Evolutionary conservation across 2,329 filamentous ascomycete species (phyloP).

Genomic region (Colletotrichum tanaceti): DNA sequence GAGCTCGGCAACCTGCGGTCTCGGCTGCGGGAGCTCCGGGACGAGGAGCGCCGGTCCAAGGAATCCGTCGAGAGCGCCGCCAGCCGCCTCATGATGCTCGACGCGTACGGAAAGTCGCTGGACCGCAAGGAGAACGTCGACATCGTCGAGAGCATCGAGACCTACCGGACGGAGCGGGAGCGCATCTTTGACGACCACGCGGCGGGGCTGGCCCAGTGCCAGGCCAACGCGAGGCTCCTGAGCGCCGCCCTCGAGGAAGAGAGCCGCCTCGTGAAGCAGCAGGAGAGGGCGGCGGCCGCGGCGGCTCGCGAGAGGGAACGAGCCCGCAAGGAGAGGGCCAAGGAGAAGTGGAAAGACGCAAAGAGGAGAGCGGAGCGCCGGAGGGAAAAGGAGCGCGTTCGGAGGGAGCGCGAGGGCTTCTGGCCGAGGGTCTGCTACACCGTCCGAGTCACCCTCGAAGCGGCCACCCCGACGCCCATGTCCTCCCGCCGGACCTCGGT

Average conservation of each 20-base stretch:
- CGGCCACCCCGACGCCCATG: slow-evolving; percentile 53
- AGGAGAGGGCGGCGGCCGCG: neutral
- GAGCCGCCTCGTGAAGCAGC: slow-evolving; percentile 43
- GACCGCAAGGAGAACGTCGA: slow-evolving; percentile 49
- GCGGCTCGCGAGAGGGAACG: neutral
- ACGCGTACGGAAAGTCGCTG: slow-evolving; percentile 53
- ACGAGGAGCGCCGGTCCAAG: slow-evolving; percentile 46
- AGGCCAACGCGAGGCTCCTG: slow-evolving; percentile 48
- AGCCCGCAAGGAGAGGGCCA: slow-evolving; percentile 33
- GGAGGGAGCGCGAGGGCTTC: slow-evolving; percentile 57
- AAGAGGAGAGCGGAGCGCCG: slow-evolving; percentile 51
- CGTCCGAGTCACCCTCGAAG: slow-evolving; percentile 64
- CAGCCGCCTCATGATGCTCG: slow-evolving; percentile 56
- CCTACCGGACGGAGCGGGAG: slow-evolving; percentile 57
- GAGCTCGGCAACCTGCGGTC: slow-evolving; percentile 47
- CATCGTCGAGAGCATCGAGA: slow-evolving; percentile 53
- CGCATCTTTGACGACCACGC: slow-evolving; percentile 57
- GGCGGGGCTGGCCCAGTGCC: slow-evolving; percentile 47
- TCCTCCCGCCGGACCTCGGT: slow-evolving; percentile 63
- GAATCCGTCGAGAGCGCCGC: slow-evolving; percentile 51
- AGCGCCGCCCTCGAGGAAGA: slow-evolving; percentile 49
- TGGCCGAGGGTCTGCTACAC: slow-evolving; percentile 64
- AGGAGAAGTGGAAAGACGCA: slow-evolving; percentile 48
- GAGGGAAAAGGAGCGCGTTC: slow-evolving; percentile 59
- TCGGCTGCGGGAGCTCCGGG: slow-evolving; percentile 48